These are phyloP conservation scores for Apophysomyces variabilis DNA, from an alignment of 371 early-diverging fungal species.

Conservation along the genomic window DNA sequence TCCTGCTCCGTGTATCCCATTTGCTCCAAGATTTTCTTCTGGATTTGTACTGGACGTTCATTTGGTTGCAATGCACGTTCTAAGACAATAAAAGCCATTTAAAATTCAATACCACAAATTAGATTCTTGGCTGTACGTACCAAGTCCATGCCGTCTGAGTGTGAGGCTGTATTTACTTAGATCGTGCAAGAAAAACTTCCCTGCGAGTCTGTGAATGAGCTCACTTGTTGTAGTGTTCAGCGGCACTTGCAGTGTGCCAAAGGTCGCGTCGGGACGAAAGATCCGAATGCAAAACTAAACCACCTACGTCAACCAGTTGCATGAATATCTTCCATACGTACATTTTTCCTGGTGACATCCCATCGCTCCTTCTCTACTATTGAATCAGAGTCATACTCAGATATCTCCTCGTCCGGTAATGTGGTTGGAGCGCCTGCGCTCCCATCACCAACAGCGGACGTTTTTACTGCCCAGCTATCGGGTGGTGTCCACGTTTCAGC, in stretches of 20 bases:
- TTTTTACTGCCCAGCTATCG: constrained; percentile 74
- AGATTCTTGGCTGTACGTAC: constrained; percentile 30
- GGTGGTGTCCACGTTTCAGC: constrained; percentile 70
- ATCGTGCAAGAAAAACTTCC: constrained; percentile 78
- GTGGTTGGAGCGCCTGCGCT: constrained; percentile 14
- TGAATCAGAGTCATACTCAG: constrained; percentile 51
- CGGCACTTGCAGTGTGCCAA: constrained; percentile 74
- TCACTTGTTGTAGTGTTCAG: constrained; percentile 73
- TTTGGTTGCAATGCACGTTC: constrained; percentile 66
- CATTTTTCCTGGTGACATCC: constrained; percentile 40
- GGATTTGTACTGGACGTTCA: constrained; percentile 76
- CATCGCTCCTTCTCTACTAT: constrained; percentile 43
- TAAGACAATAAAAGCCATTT: constrained; percentile 15
- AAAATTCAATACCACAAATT: not conserved
- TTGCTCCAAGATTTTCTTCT: constrained; percentile 70
- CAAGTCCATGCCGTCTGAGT: constrained; percentile 61
- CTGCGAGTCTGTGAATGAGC: constrained; percentile 68
- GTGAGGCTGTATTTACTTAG: constrained; percentile 72
- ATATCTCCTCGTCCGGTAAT: constrained; percentile 38
- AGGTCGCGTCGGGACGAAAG: constrained; percentile 72
- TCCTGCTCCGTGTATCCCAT: constrained; percentile 84
- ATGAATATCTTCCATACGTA: constrained; percentile 13
- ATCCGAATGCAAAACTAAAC: constrained; percentile 62
- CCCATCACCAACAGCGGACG: constrained; percentile 14
- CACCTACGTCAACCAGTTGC: not conserved